Conservation (phyloP, 148 eudicot genomes). For the Bassia scoparia region DNA sequence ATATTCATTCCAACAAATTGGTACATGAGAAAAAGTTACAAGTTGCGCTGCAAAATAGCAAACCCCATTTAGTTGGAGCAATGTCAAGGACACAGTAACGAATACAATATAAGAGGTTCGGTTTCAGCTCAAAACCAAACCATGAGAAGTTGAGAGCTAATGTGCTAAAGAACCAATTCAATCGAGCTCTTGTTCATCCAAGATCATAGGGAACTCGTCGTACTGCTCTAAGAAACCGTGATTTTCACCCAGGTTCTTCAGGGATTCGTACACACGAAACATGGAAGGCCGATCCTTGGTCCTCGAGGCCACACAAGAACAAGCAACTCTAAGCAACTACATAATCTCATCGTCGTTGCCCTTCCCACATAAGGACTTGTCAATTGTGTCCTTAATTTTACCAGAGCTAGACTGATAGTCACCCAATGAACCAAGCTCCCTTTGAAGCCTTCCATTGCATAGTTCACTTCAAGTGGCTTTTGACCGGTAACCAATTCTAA, state of each 20-base stretch:
- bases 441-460: conserved; percentile 63
- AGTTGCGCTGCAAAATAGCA: too few species aligned
- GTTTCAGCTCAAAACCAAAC: background rate
- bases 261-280: conserved; percentile 62
- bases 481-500: conserved; percentile 78
- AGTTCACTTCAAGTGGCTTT: conserved; percentile 60
- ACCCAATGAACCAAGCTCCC: conserved; percentile 92
- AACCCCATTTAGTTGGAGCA: too few species aligned
- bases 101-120: conserved; percentile 20
- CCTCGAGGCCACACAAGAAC: conserved; percentile 66
- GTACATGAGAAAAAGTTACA: conserved; percentile 16
- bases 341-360: conserved; percentile 74
- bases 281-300: conserved; percentile 71
- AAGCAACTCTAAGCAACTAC: conserved; percentile 63
- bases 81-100: conserved; percentile 22
- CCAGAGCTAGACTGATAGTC: conserved; percentile 56
- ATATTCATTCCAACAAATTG: conserved; percentile 15
- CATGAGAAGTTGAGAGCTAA: conserved; percentile 2
- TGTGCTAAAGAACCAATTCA: conserved; percentile 11
- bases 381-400: conserved; percentile 61
- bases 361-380: conserved; percentile 58
- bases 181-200: conserved; percentile 45
- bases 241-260: conserved; percentile 57
- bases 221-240: conserved; percentile 58
- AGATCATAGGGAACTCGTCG: conserved; percentile 74